These are phyloP conservation scores for Myrica gale DNA, from an alignment of 306 rosid genomes.

Conservation along the genomic window DNA sequence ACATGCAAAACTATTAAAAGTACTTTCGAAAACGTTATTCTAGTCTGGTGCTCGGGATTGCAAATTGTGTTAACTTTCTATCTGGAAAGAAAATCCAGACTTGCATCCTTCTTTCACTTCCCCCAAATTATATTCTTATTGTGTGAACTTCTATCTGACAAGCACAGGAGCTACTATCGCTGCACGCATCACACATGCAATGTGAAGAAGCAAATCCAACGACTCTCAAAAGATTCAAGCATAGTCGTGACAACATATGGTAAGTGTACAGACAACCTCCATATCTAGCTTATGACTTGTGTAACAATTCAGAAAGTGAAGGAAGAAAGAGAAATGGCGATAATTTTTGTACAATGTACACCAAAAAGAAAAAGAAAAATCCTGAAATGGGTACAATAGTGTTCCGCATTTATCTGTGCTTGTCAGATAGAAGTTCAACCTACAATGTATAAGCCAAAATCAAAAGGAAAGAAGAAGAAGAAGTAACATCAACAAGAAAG, in stretches of 20 bases:
- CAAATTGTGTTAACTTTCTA: too few species aligned
- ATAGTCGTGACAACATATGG: slow-evolving; percentile 76
- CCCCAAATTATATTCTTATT: not conserved
- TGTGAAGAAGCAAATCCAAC: slow-evolving; percentile 91
- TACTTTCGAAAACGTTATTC: not conserved
- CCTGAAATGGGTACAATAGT: too few species aligned
- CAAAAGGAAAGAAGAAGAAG: too few species aligned
- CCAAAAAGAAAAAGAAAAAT: too few species aligned
- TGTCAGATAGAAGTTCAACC: too few species aligned
- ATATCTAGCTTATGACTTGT: not conserved
- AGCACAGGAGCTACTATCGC: slow-evolving; percentile 75
- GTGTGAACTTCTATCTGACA: not conserved
- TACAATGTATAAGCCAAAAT: too few species aligned
- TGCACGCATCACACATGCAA: slow-evolving; percentile 91
- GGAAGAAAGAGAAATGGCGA: not conserved
- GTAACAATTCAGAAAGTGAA: not conserved
- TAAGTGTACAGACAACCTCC: not conserved
- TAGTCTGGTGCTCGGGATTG: not conserved
- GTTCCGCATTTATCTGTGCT: too few species aligned
- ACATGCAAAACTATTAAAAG: not conserved
- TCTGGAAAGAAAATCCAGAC: too few species aligned
- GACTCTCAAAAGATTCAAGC: slow-evolving; percentile 77
- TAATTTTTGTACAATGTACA: too few species aligned
- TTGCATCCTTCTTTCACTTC: too few species aligned
- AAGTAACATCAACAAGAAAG: too few species aligned